A percentile compares a stretch with the other conserved stretches of the same genome.
Conservation (phyloP, 148 eudicot species). For the Diospyros kaki region DNA sequence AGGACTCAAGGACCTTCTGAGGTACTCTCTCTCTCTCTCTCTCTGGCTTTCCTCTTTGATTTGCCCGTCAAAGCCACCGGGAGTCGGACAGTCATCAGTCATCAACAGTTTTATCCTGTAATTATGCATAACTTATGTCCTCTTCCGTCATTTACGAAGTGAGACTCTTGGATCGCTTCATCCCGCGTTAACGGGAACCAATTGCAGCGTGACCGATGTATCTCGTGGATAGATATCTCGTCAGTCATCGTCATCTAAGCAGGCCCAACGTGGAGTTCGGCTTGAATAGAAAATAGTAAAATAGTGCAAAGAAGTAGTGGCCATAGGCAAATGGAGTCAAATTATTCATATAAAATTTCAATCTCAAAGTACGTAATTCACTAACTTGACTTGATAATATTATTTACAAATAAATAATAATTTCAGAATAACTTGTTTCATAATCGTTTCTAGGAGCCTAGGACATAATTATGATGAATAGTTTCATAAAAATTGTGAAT, state of each 20-base stretch:
- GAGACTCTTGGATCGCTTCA: neutral
- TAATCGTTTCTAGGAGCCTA: too few species aligned
- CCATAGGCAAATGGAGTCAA: too few species aligned
- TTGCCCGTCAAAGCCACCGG: neutral
- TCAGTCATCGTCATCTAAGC: neutral
- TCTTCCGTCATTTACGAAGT: neutral
- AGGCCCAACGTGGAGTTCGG: neutral
- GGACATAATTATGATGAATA: neutral
- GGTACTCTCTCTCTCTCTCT: constrained; percentile 24
- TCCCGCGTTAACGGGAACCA: neutral
- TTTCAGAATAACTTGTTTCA: too few species aligned
- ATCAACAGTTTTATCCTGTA: neutral
- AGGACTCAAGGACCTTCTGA: constrained; percentile 74
- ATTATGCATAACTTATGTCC: neutral
- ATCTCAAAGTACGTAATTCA: too few species aligned
- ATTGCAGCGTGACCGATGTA: neutral
- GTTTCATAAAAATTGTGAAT: neutral
- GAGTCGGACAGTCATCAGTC: neutral
- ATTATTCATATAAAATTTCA: too few species aligned
- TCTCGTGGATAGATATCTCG: neutral
- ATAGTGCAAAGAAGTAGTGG: too few species aligned
- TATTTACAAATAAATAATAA: too few species aligned
- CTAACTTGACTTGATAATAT: too few species aligned
- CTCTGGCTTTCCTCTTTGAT: neutral
- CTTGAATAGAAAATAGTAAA: too few species aligned